Base-by-base conservation (phyloP, 208 protist genomes). In the Trypanosoma melophagium region DNA sequence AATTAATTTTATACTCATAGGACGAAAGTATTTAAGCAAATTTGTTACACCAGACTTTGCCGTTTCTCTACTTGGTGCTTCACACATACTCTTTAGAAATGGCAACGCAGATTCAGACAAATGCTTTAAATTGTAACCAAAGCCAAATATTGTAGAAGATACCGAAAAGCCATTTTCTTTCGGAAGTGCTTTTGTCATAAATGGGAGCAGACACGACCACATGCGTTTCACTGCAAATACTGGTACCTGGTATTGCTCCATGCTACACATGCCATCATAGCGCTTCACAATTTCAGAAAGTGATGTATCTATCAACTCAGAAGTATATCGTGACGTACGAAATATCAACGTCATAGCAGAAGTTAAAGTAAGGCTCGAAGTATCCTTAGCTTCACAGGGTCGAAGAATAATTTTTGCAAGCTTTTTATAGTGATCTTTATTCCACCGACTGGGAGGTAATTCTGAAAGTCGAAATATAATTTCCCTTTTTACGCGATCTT, bases 21-120 rank as follows among this genome's bases (percentile, higher is more conserved):
- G 35, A 14, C 35, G 58, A 52, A 66, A 73, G 59, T 66, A 60
- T 35, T 50, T 31, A 8, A 73, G 21, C 40, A 73, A 28, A 13
- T 35, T 60, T 44, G 8, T 60, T 8, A 61, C 14, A 22, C 14
- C 67, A 65, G n/a, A 66, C 9, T 40, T n/a, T 19, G 21, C 31
- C 42, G 52, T 16, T 17, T 1, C 1, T 12, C 3, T 13, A 4
- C 22, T 10, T 40, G 19, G n/a, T 17, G 10, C 10, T 12, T 73
- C 21, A 45, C 58, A 60, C 21, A 65, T 10, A 31, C n/a, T 52
- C 25, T 44, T 25, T 16, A 73, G 38, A 47, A 65, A 73, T 13
- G 10, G 19, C 14, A 61, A 9, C 2, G 51, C 19, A 22, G 1
- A 38, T 3, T 66, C 52, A 9, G 7, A 16, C 25, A 73, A 28